Percentiles rank a stretch among this genome's conserved stretches.
Evolutionary conservation across 2,329 filamentous ascomycete genomes (phyloP).

Genomic region (Sodiomyces alkalinus): DNA sequence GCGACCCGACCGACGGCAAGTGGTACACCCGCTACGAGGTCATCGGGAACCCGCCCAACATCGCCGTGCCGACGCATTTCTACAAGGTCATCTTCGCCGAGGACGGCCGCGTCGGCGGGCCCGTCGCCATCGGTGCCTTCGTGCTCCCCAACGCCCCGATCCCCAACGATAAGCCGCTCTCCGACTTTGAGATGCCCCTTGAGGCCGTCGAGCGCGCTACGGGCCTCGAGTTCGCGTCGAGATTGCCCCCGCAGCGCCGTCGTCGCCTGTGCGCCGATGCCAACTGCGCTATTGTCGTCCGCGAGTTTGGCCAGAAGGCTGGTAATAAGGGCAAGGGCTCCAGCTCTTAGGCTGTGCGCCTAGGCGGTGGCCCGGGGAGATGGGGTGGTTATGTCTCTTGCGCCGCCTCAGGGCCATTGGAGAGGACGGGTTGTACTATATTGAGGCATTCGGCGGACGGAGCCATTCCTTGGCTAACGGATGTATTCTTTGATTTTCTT

Average conservation of each 20-base stretch:
- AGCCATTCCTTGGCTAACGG: no score
- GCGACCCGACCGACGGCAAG: conserved; percentile 71
- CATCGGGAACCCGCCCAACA: conserved; percentile 81
- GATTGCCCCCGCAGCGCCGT: conserved; percentile 58
- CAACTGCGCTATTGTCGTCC: conserved; percentile 68
- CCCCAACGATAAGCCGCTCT: conserved; percentile 70
- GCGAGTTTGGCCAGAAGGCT: no score
- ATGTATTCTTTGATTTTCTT: no score
- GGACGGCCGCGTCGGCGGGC: conserved; percentile 53
- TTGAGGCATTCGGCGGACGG: no score
- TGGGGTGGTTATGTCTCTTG: no score
- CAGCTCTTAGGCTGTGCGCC: no score
- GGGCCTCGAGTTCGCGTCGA: conserved; percentile 76
- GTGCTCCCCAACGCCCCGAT: conserved; percentile 88
- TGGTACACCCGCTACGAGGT: conserved; percentile 95
- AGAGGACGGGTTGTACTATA: no score
- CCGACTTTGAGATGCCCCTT: conserved; percentile 87
- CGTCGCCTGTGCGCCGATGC: conserved; percentile 76
- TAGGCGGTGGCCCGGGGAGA: no score
- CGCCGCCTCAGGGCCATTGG: no score
- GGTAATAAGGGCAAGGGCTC: no score
- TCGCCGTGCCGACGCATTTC: conserved; percentile 95
- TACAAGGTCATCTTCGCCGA: conserved; percentile 98
- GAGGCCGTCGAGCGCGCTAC: conserved; percentile 86
- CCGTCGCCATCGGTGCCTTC: conserved; percentile 84